These are phyloP conservation scores for Plantago elongata DNA, from an alignment of 257 asterid species.

Conservation along the genomic window DNA sequence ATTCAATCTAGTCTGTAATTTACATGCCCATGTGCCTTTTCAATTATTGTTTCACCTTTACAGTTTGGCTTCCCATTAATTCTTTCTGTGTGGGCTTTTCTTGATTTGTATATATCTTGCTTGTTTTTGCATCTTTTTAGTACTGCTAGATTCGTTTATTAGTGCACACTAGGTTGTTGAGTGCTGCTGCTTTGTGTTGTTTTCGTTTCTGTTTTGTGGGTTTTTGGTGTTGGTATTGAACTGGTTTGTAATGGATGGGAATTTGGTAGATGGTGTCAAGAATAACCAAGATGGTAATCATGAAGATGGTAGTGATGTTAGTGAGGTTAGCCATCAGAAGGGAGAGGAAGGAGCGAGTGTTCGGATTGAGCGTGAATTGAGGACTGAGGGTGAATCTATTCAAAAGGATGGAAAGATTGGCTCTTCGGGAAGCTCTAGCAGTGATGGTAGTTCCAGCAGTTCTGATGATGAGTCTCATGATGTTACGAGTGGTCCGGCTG, in stretches of 20 bases:
- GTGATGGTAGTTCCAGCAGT: constrained; percentile 27
- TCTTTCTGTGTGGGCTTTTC: constrained; percentile 33
- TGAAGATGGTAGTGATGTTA: constrained; percentile 17
- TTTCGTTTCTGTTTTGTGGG: constrained; percentile 10
- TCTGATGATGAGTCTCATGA: constrained; percentile 34
- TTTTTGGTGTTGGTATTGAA: constrained; percentile 22
- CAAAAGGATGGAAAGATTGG: constrained; percentile 18
- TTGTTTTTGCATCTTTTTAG: constrained; percentile 18
- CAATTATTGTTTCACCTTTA: constrained; percentile 27
- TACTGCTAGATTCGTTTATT: constrained; percentile 9
- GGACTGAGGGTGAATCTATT: constrained; percentile 26
- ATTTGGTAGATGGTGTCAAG: constrained; percentile 38
- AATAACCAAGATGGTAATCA: constrained; percentile 23
- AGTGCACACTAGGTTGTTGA: no score
- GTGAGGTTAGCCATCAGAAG: constrained; percentile 33
- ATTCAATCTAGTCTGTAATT: not conserved
- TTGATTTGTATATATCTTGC: constrained; percentile 12
- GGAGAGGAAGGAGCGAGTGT: constrained; percentile 27
- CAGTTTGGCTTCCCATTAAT: constrained; percentile 26
- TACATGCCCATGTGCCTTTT: constrained; percentile 22
- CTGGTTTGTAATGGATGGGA: constrained; percentile 26
- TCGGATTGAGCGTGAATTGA: constrained; percentile 28
- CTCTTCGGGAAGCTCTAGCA: constrained; percentile 29
- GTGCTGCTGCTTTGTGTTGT: constrained; percentile 1
- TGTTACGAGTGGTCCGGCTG: constrained; percentile 22